Evolutionary conservation across 1,284 basidiomycete genomes (phyloP), one percentile per base, ranked within the genome.

Genomic region (Cystobasidium slooffiae): DNA sequence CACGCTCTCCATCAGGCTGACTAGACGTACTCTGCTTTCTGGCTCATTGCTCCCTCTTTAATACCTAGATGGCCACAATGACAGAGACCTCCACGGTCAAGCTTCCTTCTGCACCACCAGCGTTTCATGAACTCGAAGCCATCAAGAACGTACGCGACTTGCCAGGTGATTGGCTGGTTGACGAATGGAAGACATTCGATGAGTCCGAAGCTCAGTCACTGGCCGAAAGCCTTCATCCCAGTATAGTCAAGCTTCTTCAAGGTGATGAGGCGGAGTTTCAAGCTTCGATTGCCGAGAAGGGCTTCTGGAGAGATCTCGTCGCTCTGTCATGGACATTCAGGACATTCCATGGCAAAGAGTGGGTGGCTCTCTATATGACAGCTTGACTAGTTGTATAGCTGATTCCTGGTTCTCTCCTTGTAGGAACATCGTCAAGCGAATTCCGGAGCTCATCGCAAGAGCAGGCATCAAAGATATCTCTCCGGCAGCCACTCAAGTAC

Each of bases 301-400:
- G 68, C 46, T 70, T 70, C 46, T 70, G 55, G 55, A 37, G 68
- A 3, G 68, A 70, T 22, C 20, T 62, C 7, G 47, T 70, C 16
- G 58, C 56, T 47, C 47, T 70, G 9, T 59, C 56, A 12, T 70
- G 53, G 53, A 52, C 46, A 1, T 70, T 51, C 47, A 56, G 68
- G 10, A 51, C 47, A 14, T 58, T 61, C 31, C 59, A 52, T 63
- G 20, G 31, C 12, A 70, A 52, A n/a, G 46, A 44, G 47, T 51
- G 44, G 18, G 58, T 56, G 12, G 41, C 14, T 1, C 1, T 47
- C 10, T 18, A 37, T 6, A 18, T 12, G 39, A 14, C 37, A 22
- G 46, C 41, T 61, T 10, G n/a, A 2, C 18, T 12, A 41, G 20
- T 37, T 20, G 6, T 65, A 9, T 46, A 39, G 14, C n/a, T 9